A percentile compares a stretch with the other conserved stretches of the same genome.
Conservation (phyloP, 2,329 filamentous ascomycete genomes). For the Cladophialophora exuberans region DNA sequence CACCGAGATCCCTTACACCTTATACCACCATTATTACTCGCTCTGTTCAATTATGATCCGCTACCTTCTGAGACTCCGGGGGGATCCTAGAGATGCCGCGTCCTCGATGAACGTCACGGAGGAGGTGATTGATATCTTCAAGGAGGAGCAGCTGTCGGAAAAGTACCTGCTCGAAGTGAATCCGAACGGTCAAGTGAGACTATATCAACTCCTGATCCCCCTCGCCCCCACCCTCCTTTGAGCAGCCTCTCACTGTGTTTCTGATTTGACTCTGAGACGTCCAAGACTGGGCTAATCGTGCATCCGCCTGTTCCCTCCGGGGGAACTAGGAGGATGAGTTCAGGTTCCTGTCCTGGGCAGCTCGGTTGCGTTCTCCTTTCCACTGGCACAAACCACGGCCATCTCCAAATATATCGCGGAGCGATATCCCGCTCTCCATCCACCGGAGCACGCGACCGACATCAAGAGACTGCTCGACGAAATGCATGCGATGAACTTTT, state of each 20-base stretch:
- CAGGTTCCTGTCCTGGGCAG: conserved; percentile 4
- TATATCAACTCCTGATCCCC: background rate
- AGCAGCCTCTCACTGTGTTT: background rate
- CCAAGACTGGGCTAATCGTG: background rate
- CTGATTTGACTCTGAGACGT: conserved; percentile 1
- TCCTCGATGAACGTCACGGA: background rate
- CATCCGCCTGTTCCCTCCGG: background rate
- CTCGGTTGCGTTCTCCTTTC: conserved; percentile 1
- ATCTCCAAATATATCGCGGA: background rate
- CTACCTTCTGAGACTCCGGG: background rate
- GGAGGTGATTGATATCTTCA: conserved; percentile 1
- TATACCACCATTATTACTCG: conserved; percentile 4
- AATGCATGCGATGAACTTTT: conserved; percentile 16
- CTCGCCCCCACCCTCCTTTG: background rate
- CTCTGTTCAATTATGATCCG: conserved; percentile 5
- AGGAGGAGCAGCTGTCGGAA: background rate
- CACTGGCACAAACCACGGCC: conserved; percentile 1
- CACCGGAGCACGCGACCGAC: background rate
- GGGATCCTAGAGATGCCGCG: background rate
- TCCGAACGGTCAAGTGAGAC: conserved; percentile 3
- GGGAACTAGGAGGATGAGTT: background rate
- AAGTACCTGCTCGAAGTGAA: conserved; percentile 3
- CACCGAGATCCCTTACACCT: background rate
- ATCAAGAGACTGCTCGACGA: conserved; percentile 3
- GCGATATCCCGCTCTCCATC: conserved; percentile 5